These are phyloP conservation scores for Macrotyloma uniflorum DNA, from an alignment of 306 rosid species.

Conservation along the genomic window DNA sequence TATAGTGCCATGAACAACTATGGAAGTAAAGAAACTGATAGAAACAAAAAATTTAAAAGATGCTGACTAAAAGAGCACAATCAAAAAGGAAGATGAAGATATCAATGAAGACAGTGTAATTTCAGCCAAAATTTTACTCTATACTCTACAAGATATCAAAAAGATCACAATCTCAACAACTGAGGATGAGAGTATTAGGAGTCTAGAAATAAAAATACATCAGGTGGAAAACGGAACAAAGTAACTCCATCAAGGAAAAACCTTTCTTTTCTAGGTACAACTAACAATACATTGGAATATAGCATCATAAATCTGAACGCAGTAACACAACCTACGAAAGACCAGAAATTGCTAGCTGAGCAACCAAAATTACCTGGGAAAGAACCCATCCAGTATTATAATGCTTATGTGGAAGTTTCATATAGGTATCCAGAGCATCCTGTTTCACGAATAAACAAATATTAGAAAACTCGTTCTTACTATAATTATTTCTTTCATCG, in stretches of 20 bases:
- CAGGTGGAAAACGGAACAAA: background rate
- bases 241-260: conserved; percentile 23
- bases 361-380: conserved; percentile 73
- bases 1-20: background rate
- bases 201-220: background rate
- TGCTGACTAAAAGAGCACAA: background rate
- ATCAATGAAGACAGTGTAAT: background rate
- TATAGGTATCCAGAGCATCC: conserved; percentile 89
- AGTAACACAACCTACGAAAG: conserved; percentile 9
- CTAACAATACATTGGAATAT: conserved; percentile 2
- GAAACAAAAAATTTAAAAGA: background rate
- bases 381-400: conserved; percentile 98
- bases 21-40: background rate
- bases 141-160: background rate
- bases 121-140: background rate
- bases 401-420: conserved; percentile 89
- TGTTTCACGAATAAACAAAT: conserved; percentile 46
- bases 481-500: conserved; percentile 2
- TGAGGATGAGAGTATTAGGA: background rate
- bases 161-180: background rate
- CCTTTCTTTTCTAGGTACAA: conserved; percentile 13
- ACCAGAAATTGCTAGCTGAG: conserved; percentile 11
- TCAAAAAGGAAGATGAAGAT: background rate
- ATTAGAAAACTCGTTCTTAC: conserved; percentile 35
- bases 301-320: conserved; percentile 5